These are phyloP conservation scores for Collybiopsis luxurians DNA, from an alignment of 768 basidiomycete species.

Conservation along the genomic window DNA sequence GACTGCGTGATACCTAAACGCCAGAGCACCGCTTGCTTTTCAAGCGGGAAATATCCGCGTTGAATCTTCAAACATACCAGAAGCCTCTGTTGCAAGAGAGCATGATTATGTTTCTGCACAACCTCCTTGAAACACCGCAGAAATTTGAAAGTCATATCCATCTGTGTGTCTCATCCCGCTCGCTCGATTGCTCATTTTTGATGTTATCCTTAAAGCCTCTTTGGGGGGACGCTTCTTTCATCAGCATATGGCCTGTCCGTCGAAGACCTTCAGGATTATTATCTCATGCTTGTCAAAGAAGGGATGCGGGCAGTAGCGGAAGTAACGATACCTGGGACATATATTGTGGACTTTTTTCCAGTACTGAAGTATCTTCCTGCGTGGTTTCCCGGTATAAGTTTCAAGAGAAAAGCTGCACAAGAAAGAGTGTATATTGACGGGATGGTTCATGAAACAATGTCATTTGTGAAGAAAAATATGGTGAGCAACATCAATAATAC, in stretches of 20 bases:
- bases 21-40: too few species aligned
- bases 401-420: conserved; percentile 21
- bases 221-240: too few species aligned
- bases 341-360: too few species aligned
- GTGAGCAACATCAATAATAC: conserved; percentile 14
- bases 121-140: too few species aligned
- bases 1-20: not conserved
- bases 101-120: too few species aligned
- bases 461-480: conserved; percentile 34
- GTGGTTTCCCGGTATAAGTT: conserved; percentile 4
- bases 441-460: conserved; percentile 26
- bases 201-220: conserved; percentile 16
- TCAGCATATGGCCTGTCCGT: too few species aligned
- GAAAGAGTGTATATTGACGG: conserved; percentile 24
- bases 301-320: not conserved
- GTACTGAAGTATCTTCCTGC: not conserved
- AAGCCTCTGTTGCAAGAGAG: too few species aligned
- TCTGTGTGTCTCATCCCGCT: not conserved
- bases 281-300: conserved; percentile 23
- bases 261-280: too few species aligned
- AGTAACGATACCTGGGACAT: too few species aligned
- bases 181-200: conserved; percentile 25
- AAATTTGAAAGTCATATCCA: too few species aligned
- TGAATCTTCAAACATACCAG: too few species aligned
- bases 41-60: too few species aligned